phyloP scores from a whole-genome alignment of 2,329 filamentous ascomycete genomes.

The Ophiobolus disseminans region DNA sequence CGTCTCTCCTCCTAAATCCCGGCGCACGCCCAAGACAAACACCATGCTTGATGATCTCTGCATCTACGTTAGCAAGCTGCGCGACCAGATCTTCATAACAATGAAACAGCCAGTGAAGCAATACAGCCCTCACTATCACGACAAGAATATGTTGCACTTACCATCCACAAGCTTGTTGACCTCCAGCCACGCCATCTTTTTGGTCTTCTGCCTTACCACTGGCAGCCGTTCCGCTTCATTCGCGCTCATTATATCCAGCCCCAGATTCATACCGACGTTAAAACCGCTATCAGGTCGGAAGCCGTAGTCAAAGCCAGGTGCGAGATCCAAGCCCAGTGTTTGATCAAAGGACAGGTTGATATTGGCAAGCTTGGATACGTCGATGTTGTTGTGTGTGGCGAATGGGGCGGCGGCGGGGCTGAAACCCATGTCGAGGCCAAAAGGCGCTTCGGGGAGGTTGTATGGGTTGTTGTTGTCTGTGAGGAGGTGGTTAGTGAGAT shows the following conservation, averaged over 20 bases:
- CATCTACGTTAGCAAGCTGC: constrained; percentile 28
- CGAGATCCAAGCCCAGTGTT: constrained; percentile 44
- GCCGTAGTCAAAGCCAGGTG: constrained; percentile 32
- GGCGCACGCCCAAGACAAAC: constrained; percentile 55
- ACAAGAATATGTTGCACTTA: constrained; percentile 37
- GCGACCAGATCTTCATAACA: not conserved
- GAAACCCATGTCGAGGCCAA: constrained; percentile 35
- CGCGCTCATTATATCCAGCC: constrained; percentile 27
- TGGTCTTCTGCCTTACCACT: constrained; percentile 33
- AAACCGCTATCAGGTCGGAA: constrained; percentile 17
- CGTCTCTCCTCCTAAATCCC: constrained; percentile 52
- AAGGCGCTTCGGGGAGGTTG: constrained; percentile 16
- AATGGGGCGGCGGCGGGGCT: not conserved
- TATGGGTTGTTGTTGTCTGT: constrained; percentile 6
- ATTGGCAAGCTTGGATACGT: constrained; percentile 19
- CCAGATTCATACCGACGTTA: constrained; percentile 19
- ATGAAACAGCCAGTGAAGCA: too few species aligned
- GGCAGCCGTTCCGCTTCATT: constrained; percentile 17
- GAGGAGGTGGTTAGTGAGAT: constrained; percentile 3
- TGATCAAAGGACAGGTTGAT: constrained; percentile 38
- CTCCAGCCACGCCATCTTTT: constrained; percentile 52
- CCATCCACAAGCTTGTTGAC: constrained; percentile 53
- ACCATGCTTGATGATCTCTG: constrained; percentile 46
- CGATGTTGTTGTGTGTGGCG: not conserved
- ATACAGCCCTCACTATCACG: too few species aligned